Base-by-base conservation (phyloP, 2,329 filamentous ascomycete genomes). In the Fusarium nisikadoi region DNA sequence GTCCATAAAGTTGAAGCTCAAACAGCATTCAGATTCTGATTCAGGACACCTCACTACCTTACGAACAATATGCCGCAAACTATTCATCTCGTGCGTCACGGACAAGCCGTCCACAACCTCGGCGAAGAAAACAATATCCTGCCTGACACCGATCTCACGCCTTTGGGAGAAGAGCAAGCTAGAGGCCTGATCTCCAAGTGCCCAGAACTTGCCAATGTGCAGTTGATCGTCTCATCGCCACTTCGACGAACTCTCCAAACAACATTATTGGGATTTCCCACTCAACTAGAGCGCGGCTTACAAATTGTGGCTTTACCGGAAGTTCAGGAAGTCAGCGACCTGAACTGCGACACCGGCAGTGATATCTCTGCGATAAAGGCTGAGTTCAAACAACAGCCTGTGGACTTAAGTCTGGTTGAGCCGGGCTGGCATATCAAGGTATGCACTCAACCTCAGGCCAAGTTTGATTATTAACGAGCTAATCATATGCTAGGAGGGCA, bases 11-110 rank as follows among this genome's bases (percentile, higher is more conserved):
- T 2, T 10, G n/a, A 33, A 19, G 8, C n/a, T 10, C n/a, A 14
- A 19, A 19, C 6, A 19, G 3, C 4, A 10, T 1, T 2, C 2
- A 14, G 9, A 23, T 11, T 9, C 4, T 7, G 17, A 2, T 4
- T 6, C 6, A 12, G 2, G 23, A 0, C 8, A 3, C 7, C 10
- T 0, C 4, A 3, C 2, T 2, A 33, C 11, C 2, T 5, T 16
- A 17, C 20, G 9, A 27, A 16, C 1, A 20, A 13, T 6, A 63
- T 62, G 61, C 9, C 56, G 9, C 12, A 29, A 9, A 23, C 9
- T 0, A 62, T 63, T 7, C 56, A 63, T 11, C 45, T 60, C 10
- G 56, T 63, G 0, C 61, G 61, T 9, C 45, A 62, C 10, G 56
- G 61, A 0, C 61, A 63, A 6, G 61, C 43, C 25, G 25, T 63